phyloP scores from a whole-genome alignment of 345 rosid species.

The Litchi chinensis region DNA sequence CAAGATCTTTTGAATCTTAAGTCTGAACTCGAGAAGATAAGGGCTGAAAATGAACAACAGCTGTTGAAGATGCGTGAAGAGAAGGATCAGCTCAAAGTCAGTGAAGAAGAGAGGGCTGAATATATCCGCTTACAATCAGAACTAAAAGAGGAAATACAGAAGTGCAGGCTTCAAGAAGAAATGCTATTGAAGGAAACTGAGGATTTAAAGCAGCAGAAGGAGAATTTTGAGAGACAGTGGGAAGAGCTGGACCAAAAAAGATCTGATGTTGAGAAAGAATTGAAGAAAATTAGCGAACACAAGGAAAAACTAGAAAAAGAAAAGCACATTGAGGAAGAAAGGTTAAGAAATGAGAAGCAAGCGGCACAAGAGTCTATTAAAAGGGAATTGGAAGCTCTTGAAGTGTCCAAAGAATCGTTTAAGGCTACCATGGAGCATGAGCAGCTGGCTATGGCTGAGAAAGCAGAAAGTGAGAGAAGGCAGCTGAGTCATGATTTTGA shows the following conservation, averaged over 20 bases:
- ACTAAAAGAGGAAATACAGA: constrained; percentile 72
- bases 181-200: constrained; percentile 80
- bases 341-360: constrained; percentile 62
- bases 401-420: constrained; percentile 70
- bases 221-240: constrained; percentile 94
- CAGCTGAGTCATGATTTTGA: constrained; percentile 75
- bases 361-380: constrained; percentile 48
- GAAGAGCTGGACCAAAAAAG: constrained; percentile 85
- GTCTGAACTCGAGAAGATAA: constrained; percentile 69
- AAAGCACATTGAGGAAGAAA: constrained; percentile 68
- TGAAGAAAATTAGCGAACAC: constrained; percentile 49
- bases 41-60: constrained; percentile 62
- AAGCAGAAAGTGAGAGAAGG: constrained; percentile 72
- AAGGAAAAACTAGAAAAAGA: constrained; percentile 67
- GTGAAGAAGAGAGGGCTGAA: constrained; percentile 82
- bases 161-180: constrained; percentile 74
- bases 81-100: constrained; percentile 60
- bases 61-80: constrained; percentile 60
- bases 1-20: constrained; percentile 55
- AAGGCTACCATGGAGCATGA: constrained; percentile 77
- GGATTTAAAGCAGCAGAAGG: constrained; percentile 82
- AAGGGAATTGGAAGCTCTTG: constrained; percentile 69
- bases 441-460: constrained; percentile 51
- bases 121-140: constrained; percentile 72
- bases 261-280: constrained; percentile 54